Conservation (phyloP, 495 filamentous ascomycete genomes). For the Podospora australis region DNA sequence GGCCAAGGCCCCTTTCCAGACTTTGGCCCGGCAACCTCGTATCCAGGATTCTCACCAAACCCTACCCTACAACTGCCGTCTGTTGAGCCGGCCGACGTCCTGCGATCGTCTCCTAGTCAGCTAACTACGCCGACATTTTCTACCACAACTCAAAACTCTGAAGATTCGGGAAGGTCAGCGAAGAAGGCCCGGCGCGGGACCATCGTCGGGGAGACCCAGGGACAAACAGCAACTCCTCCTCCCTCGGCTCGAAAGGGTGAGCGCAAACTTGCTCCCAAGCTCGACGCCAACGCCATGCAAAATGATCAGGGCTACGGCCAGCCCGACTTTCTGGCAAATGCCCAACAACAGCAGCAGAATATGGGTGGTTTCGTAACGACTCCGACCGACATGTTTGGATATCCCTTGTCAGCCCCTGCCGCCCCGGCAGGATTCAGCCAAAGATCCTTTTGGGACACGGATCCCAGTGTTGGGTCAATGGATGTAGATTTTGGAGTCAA, state of each 20-base stretch:
- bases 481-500: conserved; percentile 47
- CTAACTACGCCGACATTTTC: conserved; percentile 31
- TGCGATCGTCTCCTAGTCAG: conserved; percentile 51
- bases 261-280: conserved; percentile 47
- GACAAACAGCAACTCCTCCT: conserved; percentile 47
- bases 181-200: conserved; percentile 38
- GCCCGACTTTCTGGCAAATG: conserved; percentile 35
- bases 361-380: conserved; percentile 33
- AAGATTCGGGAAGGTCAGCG: conserved; percentile 21
- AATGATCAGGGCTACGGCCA: conserved; percentile 43
- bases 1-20: conserved; percentile 35
- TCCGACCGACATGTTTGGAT: conserved; percentile 51
- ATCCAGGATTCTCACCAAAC: conserved; percentile 41
- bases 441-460: conserved; percentile 70
- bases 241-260: conserved; percentile 44
- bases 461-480: conserved; percentile 46
- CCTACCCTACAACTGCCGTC: conserved; percentile 46
- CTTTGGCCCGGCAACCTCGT: conserved; percentile 29
- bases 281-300: conserved; percentile 44
- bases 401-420: conserved; percentile 63
- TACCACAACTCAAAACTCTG: conserved; percentile 15
- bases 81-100: conserved; percentile 50
- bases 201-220: conserved; percentile 26
- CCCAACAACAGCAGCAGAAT: conserved; percentile 38
- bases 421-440: conserved; percentile 61